Percentiles rank a stretch among this genome's conserved stretches.
phyloP scores from a whole-genome alignment of 2,329 filamentous ascomycete genomes.

The Ophiosphaerella herpotricha region DNA sequence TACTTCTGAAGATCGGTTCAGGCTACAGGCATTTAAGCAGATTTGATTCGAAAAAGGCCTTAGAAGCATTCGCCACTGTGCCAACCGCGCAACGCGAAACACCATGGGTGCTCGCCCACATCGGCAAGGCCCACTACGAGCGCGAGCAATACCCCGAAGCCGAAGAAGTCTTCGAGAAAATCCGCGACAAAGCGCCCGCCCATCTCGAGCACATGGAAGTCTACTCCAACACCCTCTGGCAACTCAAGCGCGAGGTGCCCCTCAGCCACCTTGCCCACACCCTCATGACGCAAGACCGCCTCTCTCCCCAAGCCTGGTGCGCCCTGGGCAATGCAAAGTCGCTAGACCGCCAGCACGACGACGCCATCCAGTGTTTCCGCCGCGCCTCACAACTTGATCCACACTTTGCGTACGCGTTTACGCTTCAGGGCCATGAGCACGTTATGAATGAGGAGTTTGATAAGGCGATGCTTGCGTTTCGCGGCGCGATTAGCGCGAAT shows the following conservation, averaged over 20 bases:
- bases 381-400: conserved; percentile 89
- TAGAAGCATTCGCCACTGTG: conserved; percentile 73
- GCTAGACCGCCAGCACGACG: conserved; percentile 87
- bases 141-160: conserved; percentile 84
- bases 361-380: conserved; percentile 92
- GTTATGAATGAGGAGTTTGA: conserved; percentile 97
- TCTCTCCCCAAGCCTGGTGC: conserved; percentile 95
- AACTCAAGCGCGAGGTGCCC: conserved; percentile 88
- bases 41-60: conserved; percentile 77
- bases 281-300: conserved; percentile 81
- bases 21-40: conserved; percentile 79
- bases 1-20: conserved; percentile 79
- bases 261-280: conserved; percentile 91
- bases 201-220: conserved; percentile 95
- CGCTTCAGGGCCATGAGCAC: conserved; percentile 93
- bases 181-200: conserved; percentile 79
- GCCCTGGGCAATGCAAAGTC: conserved; percentile 95
- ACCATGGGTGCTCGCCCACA: conserved; percentile 88
- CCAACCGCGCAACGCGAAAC: conserved; percentile 80
- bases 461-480: conserved; percentile 86
- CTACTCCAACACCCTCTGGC: conserved; percentile 99
- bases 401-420: conserved; percentile 93
- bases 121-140: conserved; percentile 91
- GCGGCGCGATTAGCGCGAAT: conserved; percentile 83
- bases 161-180: conserved; percentile 80